Percentiles rank a stretch among this genome's conserved stretches.
phyloP scores from a whole-genome alignment of 768 basidiomycete genomes.

The Russula compacta region DNA sequence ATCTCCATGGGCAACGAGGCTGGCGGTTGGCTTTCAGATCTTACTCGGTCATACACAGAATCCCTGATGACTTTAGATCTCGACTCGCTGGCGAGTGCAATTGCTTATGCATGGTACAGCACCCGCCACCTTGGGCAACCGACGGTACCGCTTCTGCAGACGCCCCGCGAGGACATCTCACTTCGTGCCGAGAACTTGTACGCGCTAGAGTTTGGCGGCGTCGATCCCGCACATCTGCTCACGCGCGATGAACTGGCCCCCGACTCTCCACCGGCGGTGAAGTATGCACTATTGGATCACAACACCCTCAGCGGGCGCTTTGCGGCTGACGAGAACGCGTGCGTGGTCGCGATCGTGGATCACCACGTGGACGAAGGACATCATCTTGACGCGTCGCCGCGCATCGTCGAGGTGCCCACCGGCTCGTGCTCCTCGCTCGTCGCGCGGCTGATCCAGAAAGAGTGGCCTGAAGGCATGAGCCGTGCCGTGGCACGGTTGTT shows the following conservation, averaged over 20 bases:
- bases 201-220: slow-evolving; percentile 53
- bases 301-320: slow-evolving; percentile 54
- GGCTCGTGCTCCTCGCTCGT: slow-evolving; percentile 77
- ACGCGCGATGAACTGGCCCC: slow-evolving; percentile 56
- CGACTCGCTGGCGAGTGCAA: slow-evolving; percentile 78
- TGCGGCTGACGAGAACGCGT: slow-evolving; percentile 14
- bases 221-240: slow-evolving; percentile 50
- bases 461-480: slow-evolving; percentile 18
- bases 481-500: slow-evolving; percentile 20
- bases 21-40: slow-evolving; percentile 52
- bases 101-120: slow-evolving; percentile 74
- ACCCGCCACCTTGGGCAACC: slow-evolving; percentile 35
- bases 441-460: slow-evolving; percentile 28
- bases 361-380: slow-evolving; percentile 83
- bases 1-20: slow-evolving; percentile 95
- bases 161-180: slow-evolving; percentile 53
- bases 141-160: slow-evolving; percentile 66
- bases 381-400: slow-evolving; percentile 54
- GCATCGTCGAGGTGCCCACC: slow-evolving; percentile 50
- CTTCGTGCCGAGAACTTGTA: slow-evolving; percentile 85
- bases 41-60: not conserved
- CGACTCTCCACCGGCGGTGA: slow-evolving; percentile 28
- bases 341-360: slow-evolving; percentile 73
- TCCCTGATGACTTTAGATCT: slow-evolving; percentile 50
- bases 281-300: slow-evolving; percentile 85